Conservation (phyloP, 2,329 filamentous ascomycete genomes). For the Colletotrichum sansevieriae region DNA sequence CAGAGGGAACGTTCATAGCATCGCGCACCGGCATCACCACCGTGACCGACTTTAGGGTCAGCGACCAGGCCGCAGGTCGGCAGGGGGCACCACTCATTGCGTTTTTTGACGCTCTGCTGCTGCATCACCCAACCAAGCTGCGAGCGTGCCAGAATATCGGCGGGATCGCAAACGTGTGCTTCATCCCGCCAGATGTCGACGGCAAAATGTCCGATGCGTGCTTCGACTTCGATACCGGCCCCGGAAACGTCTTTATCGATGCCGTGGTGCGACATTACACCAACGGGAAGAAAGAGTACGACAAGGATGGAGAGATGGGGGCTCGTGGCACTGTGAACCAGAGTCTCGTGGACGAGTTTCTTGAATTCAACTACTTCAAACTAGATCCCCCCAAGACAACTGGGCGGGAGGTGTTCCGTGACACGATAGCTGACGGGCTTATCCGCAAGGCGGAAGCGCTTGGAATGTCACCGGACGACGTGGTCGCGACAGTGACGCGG, state of each 20-base stretch:
- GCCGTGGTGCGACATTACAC: slow-evolving; percentile 60
- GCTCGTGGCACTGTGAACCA: background rate
- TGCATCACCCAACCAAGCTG: slow-evolving; percentile 68
- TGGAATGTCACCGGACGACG: background rate
- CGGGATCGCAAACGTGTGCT: slow-evolving; percentile 72
- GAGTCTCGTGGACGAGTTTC: background rate
- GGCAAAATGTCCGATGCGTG: slow-evolving; percentile 52
- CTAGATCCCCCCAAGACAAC: background rate
- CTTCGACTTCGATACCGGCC: slow-evolving; percentile 66
- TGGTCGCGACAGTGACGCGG: too few relatives aligned
- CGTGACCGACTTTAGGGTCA: slow-evolving; percentile 69
- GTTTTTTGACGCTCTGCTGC: slow-evolving; percentile 68
- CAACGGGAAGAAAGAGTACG: background rate
- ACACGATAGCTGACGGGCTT: background rate
- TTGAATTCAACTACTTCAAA: background rate
- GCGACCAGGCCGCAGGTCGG: slow-evolving; percentile 67
- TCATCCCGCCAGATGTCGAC: slow-evolving; percentile 62
- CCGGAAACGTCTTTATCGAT: slow-evolving; percentile 69
- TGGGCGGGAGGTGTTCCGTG: background rate
- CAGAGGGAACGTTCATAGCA: slow-evolving; percentile 68
- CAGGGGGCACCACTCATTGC: slow-evolving; percentile 69
- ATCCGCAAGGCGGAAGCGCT: background rate
- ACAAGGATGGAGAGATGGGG: background rate
- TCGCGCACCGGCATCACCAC: slow-evolving; percentile 68
- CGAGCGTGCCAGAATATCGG: slow-evolving; percentile 73